Base-by-base conservation (phyloP, 495 filamentous ascomycete genomes). In the Evansstolkia leycettana region DNA sequence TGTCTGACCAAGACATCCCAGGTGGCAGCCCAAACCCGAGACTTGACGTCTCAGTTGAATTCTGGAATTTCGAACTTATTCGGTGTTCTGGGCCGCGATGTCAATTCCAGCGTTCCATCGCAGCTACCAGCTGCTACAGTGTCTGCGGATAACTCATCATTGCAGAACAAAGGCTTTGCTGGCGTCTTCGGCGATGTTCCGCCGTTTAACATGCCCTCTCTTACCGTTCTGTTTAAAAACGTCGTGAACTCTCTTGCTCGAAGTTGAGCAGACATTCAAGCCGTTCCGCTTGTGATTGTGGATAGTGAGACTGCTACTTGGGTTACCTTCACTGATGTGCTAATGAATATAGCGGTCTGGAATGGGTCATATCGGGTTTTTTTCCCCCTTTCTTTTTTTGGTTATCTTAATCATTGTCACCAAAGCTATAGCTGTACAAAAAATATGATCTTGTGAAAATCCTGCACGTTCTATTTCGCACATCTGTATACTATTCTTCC, bases 211-310 rank as follows among this genome's bases (percentile, higher is more conserved):
- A 67, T 90, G 57, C 83, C 84, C 17, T 74, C 83, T 26, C 75
- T 90, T 28, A 71, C 73, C 34, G 77, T 85, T 34, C 62, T 92
- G 47, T 92, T 93, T 51, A 72, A 78, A 42, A 73, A 76, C 37
- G 80, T 94, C 12, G 75, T 67, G 14, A 51, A 58, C 34, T 52
- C 55, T 18, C 36, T 67, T 31, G n/a, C 38, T 20, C 18, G 6
- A 15, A 29, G n/a, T 17, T 10, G 23, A 40, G n/a, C n/a, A n/a
- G n/a, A n/a, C n/a, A n/a, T n/a, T n/a, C n/a, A n/a, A n/a, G n/a
- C n/a, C n/a, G n/a, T n/a, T n/a, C n/a, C n/a, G n/a, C n/a, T n/a
- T n/a, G n/a, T n/a, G n/a, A n/a, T n/a, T n/a, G n/a, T n/a, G n/a
- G n/a, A n/a, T n/a, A n/a, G n/a, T n/a, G n/a, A n/a, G n/a, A n/a